Evolutionary conservation across 306 rosid species (phyloP).

Genomic region (Leucaena leucocephala): DNA sequence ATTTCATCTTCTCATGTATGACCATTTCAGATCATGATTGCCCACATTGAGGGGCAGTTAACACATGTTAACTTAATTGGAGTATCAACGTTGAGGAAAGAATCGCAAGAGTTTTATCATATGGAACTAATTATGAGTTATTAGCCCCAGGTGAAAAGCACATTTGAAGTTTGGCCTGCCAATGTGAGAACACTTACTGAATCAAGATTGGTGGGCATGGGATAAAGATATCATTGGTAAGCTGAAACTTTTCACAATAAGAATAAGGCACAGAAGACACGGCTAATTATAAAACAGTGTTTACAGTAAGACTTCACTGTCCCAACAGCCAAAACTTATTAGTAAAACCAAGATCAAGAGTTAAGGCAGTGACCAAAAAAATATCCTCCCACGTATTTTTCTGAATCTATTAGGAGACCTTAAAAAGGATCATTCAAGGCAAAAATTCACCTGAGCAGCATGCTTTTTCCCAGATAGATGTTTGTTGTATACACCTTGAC

Average conservation of each 20-base stretch:
- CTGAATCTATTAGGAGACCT: neutral
- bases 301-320: neutral
- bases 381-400: neutral
- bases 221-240: neutral
- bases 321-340: neutral
- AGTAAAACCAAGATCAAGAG: slow-evolving; percentile 7
- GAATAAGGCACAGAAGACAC: neutral
- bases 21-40: neutral
- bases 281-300: neutral
- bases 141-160: neutral
- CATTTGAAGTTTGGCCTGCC: neutral
- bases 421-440: slow-evolving; percentile 26
- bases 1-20: neutral
- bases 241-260: neutral
- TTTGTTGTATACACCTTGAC: slow-evolving; percentile 55
- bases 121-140: neutral
- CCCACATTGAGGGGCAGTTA: neutral
- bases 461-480: slow-evolving; percentile 71
- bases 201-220: neutral
- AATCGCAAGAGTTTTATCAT: neutral
- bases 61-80: neutral
- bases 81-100: neutral
- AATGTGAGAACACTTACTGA: neutral
- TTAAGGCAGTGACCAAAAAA: neutral
- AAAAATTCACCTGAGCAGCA: slow-evolving; percentile 57